Conservation (phyloP, 108 stramenopile genomes). For the Nitzschia inconspicua region DNA sequence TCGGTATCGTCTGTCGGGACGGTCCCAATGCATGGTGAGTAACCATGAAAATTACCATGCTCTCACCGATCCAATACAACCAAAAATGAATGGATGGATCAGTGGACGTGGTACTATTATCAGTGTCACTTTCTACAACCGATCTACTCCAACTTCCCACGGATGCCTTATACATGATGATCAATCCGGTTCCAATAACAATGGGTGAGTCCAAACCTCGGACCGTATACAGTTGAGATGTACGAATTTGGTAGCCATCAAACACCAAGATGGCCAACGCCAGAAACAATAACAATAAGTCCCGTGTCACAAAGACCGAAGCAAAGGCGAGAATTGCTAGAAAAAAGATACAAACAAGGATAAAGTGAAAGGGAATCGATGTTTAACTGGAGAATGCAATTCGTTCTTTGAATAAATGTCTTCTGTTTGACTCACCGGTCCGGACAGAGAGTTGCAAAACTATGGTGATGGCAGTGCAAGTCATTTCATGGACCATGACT, state of each 20-base stretch:
- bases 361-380: neutral
- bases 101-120: neutral
- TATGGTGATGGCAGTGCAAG: slow-evolving; percentile 49
- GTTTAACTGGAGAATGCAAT: too few species aligned
- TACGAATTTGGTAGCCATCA: slow-evolving; percentile 43
- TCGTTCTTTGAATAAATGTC: too few species aligned
- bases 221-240: too few species aligned
- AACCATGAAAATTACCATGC: slow-evolving; percentile 63
- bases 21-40: too few species aligned
- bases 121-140: neutral
- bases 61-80: slow-evolving; percentile 64
- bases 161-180: slow-evolving; percentile 47
- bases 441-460: slow-evolving; percentile 66
- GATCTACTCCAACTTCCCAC: neutral
- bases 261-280: slow-evolving; percentile 47
- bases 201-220: slow-evolving; percentile 54
- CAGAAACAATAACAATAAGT: slow-evolving; percentile 40
- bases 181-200: slow-evolving; percentile 48
- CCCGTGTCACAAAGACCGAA: slow-evolving; percentile 47
- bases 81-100: too few species aligned
- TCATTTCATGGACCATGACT: slow-evolving; percentile 66
- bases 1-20: too few species aligned
- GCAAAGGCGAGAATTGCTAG: slow-evolving; percentile 58
- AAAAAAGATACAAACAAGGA: neutral
- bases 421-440: slow-evolving; percentile 58